These are phyloP conservation scores for Salvia miltiorrhiza DNA, from an alignment of 257 asterid genomes.

Conservation along the genomic window DNA sequence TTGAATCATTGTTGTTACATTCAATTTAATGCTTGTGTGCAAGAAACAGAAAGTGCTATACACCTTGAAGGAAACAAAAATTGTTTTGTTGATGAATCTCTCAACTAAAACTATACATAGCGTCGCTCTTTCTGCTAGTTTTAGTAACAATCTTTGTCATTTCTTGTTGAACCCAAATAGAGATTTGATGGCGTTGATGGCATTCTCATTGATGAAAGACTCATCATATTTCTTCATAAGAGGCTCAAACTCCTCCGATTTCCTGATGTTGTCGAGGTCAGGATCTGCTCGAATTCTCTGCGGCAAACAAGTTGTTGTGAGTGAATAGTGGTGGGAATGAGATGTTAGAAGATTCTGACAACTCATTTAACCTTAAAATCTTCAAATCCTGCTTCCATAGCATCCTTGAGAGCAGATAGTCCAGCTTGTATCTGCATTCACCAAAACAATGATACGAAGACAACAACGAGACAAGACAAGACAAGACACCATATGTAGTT, in stretches of 20 bases:
- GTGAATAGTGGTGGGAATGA: conserved; percentile 1
- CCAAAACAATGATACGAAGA: no score
- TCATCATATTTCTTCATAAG: conserved; percentile 75
- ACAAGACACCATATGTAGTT: not conserved
- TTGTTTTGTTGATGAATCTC: not conserved
- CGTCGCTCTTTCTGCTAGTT: not conserved
- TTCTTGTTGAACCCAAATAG: conserved; percentile 80
- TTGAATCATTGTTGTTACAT: not conserved
- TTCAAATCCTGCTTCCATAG: conserved; percentile 61
- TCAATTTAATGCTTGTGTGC: not conserved
- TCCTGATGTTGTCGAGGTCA: conserved; percentile 72
- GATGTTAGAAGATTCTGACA: not conserved
- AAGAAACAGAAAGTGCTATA: not conserved
- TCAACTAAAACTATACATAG: conserved; percentile 20
- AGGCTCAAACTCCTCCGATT: conserved; percentile 56
- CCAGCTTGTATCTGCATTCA: conserved; percentile 78
- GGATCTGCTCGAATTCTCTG: conserved; percentile 91
- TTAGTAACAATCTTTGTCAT: conserved; percentile 17
- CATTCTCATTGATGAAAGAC: no score
- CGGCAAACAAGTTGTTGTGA: not conserved
- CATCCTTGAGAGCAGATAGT: conserved; percentile 73
- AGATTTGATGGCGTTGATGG: conserved; percentile 59
- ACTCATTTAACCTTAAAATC: conserved; percentile 56
- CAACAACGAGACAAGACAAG: not conserved
- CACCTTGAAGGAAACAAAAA: not conserved